phyloP scores from a whole-genome alignment of 768 basidiomycete species.

The Mycena epipterygia region DNA sequence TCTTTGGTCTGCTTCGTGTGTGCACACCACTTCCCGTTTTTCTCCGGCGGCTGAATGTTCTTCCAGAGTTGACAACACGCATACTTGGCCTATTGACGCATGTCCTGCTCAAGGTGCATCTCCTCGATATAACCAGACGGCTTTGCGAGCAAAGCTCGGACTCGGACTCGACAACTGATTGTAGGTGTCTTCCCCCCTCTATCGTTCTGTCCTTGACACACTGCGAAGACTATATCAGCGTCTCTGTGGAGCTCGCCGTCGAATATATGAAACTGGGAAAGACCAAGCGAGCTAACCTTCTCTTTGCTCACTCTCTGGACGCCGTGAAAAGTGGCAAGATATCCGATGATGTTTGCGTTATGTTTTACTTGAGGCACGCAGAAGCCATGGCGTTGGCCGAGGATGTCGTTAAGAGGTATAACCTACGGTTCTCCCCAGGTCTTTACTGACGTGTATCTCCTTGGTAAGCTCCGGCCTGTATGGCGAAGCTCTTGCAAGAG shows the following conservation, averaged over 20 bases:
- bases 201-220: background rate
- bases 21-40: conserved; percentile 8
- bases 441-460: conserved; percentile 14
- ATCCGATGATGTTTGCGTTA: conserved; percentile 65
- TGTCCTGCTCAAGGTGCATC: conserved; percentile 72
- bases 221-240: conserved; percentile 68
- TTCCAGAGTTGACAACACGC: conserved; percentile 66
- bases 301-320: conserved; percentile 73
- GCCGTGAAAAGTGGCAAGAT: conserved; percentile 58
- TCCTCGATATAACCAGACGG: conserved; percentile 74
- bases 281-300: conserved; percentile 69
- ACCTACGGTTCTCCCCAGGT: background rate
- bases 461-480: conserved; percentile 63
- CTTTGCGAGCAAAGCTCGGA: conserved; percentile 66
- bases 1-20: conserved; percentile 71
- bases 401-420: conserved; percentile 71
- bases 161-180: conserved; percentile 56
- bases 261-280: conserved; percentile 89
- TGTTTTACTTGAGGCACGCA: conserved; percentile 75
- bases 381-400: conserved; percentile 74
- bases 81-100: conserved; percentile 81
- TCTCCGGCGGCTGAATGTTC: background rate
- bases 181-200: conserved; percentile 49
- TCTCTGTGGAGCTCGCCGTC: conserved; percentile 80
- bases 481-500: conserved; percentile 68